A percentile compares a stretch with the other conserved stretches of the same genome.
These are phyloP conservation scores for Excoecaria cochinchinensis DNA, from an alignment of 345 rosid genomes.

Conservation along the genomic window DNA sequence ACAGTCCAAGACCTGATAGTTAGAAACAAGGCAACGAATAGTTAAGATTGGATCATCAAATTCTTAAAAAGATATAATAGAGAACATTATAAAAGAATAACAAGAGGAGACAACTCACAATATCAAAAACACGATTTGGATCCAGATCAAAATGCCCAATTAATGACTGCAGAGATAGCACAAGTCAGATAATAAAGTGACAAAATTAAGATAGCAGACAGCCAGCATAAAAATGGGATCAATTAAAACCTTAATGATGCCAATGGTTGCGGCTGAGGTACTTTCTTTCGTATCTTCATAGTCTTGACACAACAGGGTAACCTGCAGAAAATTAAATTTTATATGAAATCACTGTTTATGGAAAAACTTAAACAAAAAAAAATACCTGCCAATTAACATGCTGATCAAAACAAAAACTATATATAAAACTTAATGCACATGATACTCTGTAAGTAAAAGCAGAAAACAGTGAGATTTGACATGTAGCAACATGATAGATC, in stretches of 20 bases:
- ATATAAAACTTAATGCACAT: background rate
- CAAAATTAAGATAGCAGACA: conserved; percentile 11
- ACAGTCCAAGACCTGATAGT: conserved; percentile 84
- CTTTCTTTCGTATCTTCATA: conserved; percentile 61
- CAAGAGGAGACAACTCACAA: conserved; percentile 56
- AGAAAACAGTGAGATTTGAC: background rate
- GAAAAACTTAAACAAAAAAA: too few relatives aligned
- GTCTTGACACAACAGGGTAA: conserved; percentile 85
- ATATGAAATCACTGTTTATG: too few relatives aligned
- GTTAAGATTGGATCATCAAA: conserved; percentile 15
- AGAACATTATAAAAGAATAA: conserved; percentile 12
- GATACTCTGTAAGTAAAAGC: background rate
- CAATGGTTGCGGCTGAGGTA: conserved; percentile 75
- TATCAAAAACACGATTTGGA: conserved; percentile 98
- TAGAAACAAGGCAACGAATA: conserved; percentile 20
- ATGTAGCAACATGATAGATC: background rate
- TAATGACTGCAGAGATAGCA: conserved; percentile 67
- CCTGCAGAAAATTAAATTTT: conserved; percentile 38
- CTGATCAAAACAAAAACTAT: background rate
- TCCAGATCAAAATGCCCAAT: conserved; percentile 99
- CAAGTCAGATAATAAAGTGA: conserved; percentile 24
- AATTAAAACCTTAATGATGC: conserved; percentile 81
- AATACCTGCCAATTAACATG: background rate
- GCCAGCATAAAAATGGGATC: conserved; percentile 3
- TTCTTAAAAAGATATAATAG: conserved; percentile 18